Conservation (phyloP, 805 yeast genomes). For the Torulaspora gathmanii region DNA sequence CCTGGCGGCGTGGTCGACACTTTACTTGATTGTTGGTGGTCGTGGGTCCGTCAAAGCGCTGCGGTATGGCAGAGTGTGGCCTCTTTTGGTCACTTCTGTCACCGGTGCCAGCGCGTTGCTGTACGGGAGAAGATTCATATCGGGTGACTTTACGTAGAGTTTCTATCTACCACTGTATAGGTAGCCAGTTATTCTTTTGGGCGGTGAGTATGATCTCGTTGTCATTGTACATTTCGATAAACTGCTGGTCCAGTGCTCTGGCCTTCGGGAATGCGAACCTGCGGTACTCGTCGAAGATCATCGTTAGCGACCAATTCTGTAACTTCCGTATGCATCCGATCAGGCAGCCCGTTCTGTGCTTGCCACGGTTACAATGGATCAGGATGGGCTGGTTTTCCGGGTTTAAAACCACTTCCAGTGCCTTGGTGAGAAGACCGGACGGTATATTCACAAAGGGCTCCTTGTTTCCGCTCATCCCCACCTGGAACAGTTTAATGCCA, state of each 20-base stretch:
- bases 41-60: slow-evolving; percentile 49
- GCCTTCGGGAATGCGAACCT: slow-evolving; percentile 93
- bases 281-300: slow-evolving; percentile 93
- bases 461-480: slow-evolving; percentile 93
- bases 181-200: slow-evolving; percentile 51
- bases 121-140: slow-evolving; percentile 68
- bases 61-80: slow-evolving; percentile 56
- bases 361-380: slow-evolving; percentile 94
- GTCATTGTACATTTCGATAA: slow-evolving; percentile 83
- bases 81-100: slow-evolving; percentile 51
- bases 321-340: slow-evolving; percentile 87
- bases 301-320: slow-evolving; percentile 88
- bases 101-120: slow-evolving; percentile 59
- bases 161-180: slow-evolving; percentile 54
- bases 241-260: slow-evolving; percentile 91
- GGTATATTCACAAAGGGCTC: slow-evolving; percentile 84
- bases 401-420: slow-evolving; percentile 72
- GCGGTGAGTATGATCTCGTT: slow-evolving; percentile 56
- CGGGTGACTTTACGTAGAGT: slow-evolving; percentile 32
- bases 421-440: slow-evolving; percentile 65
- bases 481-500: slow-evolving; percentile 68
- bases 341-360: slow-evolving; percentile 94
- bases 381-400: slow-evolving; percentile 88
- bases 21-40: slow-evolving; percentile 71
- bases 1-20: slow-evolving; percentile 70